These are phyloP conservation scores for Aureobasidium sp. DNA, from an alignment of 2,329 filamentous ascomycete genomes.

Conservation along the genomic window DNA sequence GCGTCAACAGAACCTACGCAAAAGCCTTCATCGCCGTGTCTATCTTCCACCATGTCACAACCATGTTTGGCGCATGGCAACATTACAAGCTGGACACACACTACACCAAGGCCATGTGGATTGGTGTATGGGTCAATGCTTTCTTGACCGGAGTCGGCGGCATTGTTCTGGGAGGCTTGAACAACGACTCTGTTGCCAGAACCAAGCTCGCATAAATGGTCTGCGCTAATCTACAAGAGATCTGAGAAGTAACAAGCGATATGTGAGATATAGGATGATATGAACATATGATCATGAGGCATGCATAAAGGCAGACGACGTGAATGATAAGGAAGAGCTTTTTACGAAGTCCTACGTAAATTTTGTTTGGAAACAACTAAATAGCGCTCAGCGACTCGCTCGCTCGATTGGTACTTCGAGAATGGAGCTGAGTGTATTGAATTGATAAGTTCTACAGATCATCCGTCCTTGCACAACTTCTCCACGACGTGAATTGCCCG, in stretches of 20 bases:
- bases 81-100: conserved; percentile 25
- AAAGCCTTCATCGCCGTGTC: conserved; percentile 23
- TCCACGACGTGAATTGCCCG: too few species aligned
- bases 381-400: not conserved
- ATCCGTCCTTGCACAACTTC: not conserved
- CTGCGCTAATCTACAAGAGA: not conserved
- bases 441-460: too few species aligned
- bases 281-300: not conserved
- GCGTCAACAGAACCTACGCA: conserved; percentile 24
- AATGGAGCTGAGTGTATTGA: not conserved
- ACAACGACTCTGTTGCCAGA: not conserved
- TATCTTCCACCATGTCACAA: conserved; percentile 28
- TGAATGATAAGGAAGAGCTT: not conserved
- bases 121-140: conserved; percentile 9
- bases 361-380: not conserved
- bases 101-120: conserved; percentile 19
- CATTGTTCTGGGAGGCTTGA: not conserved
- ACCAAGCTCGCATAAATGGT: not conserved
- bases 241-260: not conserved
- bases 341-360: not conserved
- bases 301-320: not conserved
- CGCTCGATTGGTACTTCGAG: not conserved
- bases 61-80: conserved; percentile 24
- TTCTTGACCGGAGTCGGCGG: conserved; percentile 2
- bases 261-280: not conserved